Evolutionary conservation across 805 yeast species (phyloP).

Genomic region (Dipodascopsis tothii): DNA sequence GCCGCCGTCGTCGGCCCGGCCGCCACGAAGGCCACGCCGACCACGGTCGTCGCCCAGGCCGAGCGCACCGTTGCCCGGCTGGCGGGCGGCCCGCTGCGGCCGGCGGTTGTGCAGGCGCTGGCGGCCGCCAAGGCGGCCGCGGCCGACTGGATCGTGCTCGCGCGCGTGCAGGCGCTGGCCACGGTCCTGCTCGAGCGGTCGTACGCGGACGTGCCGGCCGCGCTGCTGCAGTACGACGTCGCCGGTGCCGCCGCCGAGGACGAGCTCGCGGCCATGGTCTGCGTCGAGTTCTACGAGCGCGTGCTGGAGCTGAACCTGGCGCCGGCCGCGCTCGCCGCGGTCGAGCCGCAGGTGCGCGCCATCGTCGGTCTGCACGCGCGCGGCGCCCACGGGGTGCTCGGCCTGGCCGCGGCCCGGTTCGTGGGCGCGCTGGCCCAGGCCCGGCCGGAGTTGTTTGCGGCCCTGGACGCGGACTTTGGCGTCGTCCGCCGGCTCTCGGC

Average conservation of each 20-base stretch:
- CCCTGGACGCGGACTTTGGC: conserved; percentile 2
- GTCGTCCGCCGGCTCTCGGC: conserved; percentile 9
- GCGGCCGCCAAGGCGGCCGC: neutral
- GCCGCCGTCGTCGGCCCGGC: too few relatives aligned
- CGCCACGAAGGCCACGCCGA: neutral
- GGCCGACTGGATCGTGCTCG: neutral
- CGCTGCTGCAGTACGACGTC: conserved; percentile 4
- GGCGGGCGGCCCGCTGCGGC: neutral
- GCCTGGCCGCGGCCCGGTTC: conserved; percentile 12
- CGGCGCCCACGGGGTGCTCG: conserved; percentile 3
- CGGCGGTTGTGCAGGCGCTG: neutral
- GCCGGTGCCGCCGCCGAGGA: conserved; percentile 7
- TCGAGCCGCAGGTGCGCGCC: conserved; percentile 6
- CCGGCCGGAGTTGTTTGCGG: conserved; percentile 7
- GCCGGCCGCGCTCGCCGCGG: conserved; percentile 8
- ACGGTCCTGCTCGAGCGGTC: conserved; percentile 8
- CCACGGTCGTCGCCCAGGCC: neutral
- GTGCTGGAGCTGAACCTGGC: conserved; percentile 12
- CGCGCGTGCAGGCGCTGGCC: conserved; percentile 13
- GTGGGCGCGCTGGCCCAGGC: conserved; percentile 10
- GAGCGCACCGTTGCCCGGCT: neutral
- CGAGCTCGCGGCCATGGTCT: conserved; percentile 8
- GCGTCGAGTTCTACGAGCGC: conserved; percentile 17
- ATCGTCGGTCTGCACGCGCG: conserved; percentile 7
- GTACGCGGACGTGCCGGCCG: conserved; percentile 8